These are phyloP conservation scores for Cladochytrium replicatum DNA, from an alignment of 192 early-diverging fungal genomes.

Conservation along the genomic window DNA sequence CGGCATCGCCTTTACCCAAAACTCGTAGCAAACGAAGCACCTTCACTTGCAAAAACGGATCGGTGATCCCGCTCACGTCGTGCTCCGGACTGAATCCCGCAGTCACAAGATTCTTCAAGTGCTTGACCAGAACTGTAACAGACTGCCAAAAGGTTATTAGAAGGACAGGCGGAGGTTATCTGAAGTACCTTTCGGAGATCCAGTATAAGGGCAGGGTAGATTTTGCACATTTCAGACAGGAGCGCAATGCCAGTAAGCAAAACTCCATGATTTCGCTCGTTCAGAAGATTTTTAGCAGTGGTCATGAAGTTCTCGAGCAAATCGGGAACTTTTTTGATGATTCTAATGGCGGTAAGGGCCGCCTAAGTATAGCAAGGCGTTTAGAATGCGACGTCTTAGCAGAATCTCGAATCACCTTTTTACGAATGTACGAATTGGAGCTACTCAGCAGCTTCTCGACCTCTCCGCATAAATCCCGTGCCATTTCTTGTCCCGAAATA, in stretches of 20 bases:
- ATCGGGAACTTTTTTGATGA: constrained; percentile 89
- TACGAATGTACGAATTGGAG: constrained; percentile 87
- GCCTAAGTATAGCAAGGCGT: constrained; percentile 41
- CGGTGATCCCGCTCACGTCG: constrained; percentile 90
- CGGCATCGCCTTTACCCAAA: constrained; percentile 69
- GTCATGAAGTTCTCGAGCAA: constrained; percentile 76
- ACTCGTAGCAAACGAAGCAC: constrained; percentile 81
- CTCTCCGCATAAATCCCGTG: constrained; percentile 84
- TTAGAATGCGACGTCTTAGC: neutral
- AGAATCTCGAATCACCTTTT: constrained; percentile 58
- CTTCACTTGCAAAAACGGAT: constrained; percentile 96
- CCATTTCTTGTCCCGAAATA: constrained; percentile 94
- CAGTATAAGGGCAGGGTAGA: constrained; percentile 53
- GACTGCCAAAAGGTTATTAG: constrained; percentile 23
- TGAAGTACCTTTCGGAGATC: constrained; percentile 55
- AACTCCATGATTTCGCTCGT: constrained; percentile 93
- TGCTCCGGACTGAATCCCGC: constrained; percentile 87
- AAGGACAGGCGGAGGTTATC: constrained; percentile 2
- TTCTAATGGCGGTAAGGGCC: constrained; percentile 81
- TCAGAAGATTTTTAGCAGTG: constrained; percentile 60
- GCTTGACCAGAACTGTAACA: constrained; percentile 75
- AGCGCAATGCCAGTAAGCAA: constrained; percentile 84
- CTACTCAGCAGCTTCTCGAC: constrained; percentile 87
- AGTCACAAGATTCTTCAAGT: constrained; percentile 79
- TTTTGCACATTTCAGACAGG: constrained; percentile 78